Conservation (phyloP, 2,329 filamentous ascomycete genomes). For the Incumbomyces delicatus region DNA sequence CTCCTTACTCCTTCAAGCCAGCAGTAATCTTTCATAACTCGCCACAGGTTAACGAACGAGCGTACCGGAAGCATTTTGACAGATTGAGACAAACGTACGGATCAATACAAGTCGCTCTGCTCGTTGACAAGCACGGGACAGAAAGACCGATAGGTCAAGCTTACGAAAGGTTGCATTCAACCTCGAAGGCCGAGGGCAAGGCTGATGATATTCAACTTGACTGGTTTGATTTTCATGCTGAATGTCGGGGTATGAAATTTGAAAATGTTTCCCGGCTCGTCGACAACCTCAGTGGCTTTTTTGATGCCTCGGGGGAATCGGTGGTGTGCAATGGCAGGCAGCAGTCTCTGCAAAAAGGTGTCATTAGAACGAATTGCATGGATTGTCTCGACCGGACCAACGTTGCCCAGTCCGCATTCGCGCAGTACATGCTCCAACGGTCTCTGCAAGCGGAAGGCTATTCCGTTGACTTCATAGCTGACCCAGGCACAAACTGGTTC, state of each 20-base stretch:
- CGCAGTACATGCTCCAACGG: slow-evolving; percentile 66
- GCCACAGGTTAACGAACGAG: slow-evolving; percentile 63
- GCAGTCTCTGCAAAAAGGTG: slow-evolving; percentile 53
- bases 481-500: slow-evolving; percentile 83
- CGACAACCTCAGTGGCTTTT: slow-evolving; percentile 54
- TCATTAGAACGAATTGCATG: slow-evolving; percentile 96
- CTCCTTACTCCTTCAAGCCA: slow-evolving; percentile 86
- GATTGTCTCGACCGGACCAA: slow-evolving; percentile 95
- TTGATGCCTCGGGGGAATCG: slow-evolving; percentile 64
- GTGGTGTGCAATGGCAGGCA: slow-evolving; percentile 41
- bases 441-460: slow-evolving; percentile 70
- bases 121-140: slow-evolving; percentile 80
- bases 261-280: slow-evolving; percentile 83
- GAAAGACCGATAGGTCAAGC: slow-evolving; percentile 70
- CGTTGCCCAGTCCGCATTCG: slow-evolving; percentile 87
- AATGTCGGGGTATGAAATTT: slow-evolving; percentile 93
- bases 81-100: slow-evolving; percentile 62
- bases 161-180: slow-evolving; percentile 59
- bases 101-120: slow-evolving; percentile 63
- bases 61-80: slow-evolving; percentile 71
- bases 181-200: slow-evolving; percentile 54
- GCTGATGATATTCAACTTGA: slow-evolving; percentile 60
- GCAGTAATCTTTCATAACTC: slow-evolving; percentile 75
- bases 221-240: slow-evolving; percentile 95
- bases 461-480: slow-evolving; percentile 61